Base-by-base conservation (phyloP, 75 land plant genomes). In the Chamaecyparis obtusa region DNA sequence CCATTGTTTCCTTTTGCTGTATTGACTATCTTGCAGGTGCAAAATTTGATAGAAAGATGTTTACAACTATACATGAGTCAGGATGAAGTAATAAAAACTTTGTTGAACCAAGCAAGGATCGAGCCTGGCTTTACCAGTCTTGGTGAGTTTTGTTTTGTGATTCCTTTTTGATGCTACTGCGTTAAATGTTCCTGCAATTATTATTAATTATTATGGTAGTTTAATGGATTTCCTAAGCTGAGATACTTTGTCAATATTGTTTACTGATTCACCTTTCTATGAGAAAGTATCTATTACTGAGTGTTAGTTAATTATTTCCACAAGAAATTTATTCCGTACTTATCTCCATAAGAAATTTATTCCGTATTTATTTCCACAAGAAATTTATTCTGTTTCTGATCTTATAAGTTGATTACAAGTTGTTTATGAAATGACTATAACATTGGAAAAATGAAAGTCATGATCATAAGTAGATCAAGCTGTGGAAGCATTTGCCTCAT, bases 91-190 rank as follows among this genome's bases (percentile, higher is more conserved):
- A 94, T 95, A 6, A 93, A 92, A 74, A 94, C 95, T 77, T 95
- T 95, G 55, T 57, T 93, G 79, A 91, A 64, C 69, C 94, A 95
- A 80, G 95, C 97, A 75, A 92, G 92, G 43, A 94, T 95, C 69
- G 97, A 95, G 82, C 97, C 97, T 72, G 97, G 96, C 51, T 96
- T 96, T 88, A 93, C 97, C 49, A 90, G 94, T 43, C 87, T 96
- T 54, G 97, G 97, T 94, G 89, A 60, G 89, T 60, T 82, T n/a
- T 9, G 24, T 41, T 44, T 81, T 44, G 30, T n/a, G 32, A 27
- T n/a, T 80, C 10, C 21, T 81, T 81, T 14, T 78, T 19, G 36
- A 14, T 44, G 33, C 83, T 46, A 27, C 13, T 81, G 51, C 83
- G 10, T n/a, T 44, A 27, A 74, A 33, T 32, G 37, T 74, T 74